Conservation (phyloP, 2,329 filamentous ascomycete genomes). For the Rutstroemia sp. region DNA sequence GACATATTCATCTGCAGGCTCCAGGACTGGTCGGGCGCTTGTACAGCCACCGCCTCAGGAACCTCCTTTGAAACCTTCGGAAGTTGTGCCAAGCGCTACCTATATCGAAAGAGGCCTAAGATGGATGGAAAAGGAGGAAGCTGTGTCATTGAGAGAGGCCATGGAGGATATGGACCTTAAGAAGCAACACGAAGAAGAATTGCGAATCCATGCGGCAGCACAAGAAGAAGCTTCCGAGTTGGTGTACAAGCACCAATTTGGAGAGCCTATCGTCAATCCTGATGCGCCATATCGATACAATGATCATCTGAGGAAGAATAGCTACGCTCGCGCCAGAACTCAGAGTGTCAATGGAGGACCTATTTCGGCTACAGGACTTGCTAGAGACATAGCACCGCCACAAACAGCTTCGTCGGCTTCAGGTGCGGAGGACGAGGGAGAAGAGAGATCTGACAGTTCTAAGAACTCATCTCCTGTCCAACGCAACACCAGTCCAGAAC, state of each 20-base stretch:
- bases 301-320: conserved; percentile 61
- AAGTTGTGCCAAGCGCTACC: conserved; percentile 56
- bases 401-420: conserved; percentile 29
- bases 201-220: conserved; percentile 59
- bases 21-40: conserved; percentile 24
- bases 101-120: conserved; percentile 69
- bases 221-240: conserved; percentile 72
- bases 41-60: conserved; percentile 18
- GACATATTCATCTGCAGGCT: conserved; percentile 24
- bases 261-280: conserved; percentile 45
- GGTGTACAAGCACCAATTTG: conserved; percentile 68
- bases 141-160: conserved; percentile 59
- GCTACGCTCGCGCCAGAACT: conserved; percentile 60
- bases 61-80: conserved; percentile 45
- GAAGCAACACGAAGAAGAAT: conserved; percentile 46
- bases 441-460: not conserved
- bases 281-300: conserved; percentile 61
- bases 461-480: conserved; percentile 25
- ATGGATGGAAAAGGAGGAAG: conserved; percentile 78
- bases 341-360: conserved; percentile 47
- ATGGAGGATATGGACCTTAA: conserved; percentile 65
- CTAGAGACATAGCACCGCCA: conserved; percentile 20
- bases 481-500: conserved; percentile 26
- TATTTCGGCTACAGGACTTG: conserved; percentile 31
- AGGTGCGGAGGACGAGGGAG: conserved; percentile 29